Percentiles rank a stretch among this genome's conserved stretches.
Conservation (phyloP, 106 monocot genomes). For the Alisma plantagoaquatica region DNA sequence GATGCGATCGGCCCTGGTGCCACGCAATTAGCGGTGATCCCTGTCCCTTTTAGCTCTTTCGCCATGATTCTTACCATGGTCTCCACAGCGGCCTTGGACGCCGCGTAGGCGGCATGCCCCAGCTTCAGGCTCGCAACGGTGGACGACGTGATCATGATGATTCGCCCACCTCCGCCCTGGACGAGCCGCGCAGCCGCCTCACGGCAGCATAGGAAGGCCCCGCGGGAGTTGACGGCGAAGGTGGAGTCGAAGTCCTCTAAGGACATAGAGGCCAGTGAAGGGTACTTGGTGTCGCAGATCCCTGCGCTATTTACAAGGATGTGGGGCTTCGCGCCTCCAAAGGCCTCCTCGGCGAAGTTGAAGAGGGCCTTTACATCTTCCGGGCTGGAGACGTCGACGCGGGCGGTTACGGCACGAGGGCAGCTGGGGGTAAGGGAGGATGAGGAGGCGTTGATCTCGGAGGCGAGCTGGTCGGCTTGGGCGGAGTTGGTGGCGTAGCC, state of each 20-base stretch:
- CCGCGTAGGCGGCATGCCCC: constrained; percentile 2
- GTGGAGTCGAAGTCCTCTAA: no score
- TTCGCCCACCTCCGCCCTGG: constrained; percentile 23
- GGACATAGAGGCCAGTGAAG: constrained; percentile 13
- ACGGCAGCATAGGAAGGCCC: constrained; percentile 8
- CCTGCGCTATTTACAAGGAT: constrained; percentile 11
- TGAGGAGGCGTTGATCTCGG: no score
- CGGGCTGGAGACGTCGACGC: no score
- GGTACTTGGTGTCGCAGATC: constrained; percentile 8
- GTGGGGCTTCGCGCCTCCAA: constrained; percentile 4
- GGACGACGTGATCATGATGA: constrained; percentile 13
- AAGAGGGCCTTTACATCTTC: constrained; percentile 12
- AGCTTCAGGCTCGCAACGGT: not conserved
- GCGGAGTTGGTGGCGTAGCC: no score
- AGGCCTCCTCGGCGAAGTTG: no score
- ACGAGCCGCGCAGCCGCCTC: constrained; percentile 10
- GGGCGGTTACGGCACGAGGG: no score
- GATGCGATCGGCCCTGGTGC: no score
- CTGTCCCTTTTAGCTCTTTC: constrained; percentile 21
- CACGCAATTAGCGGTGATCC: constrained; percentile 23
- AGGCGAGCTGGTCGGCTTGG: no score
- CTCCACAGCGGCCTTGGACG: no score
- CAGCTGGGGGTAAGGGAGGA: no score
- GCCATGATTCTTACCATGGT: constrained; percentile 27
- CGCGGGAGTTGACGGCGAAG: constrained; percentile 13